A percentile compares a stretch with the other conserved stretches of the same genome.
phyloP scores from a whole-genome alignment of 2,329 filamentous ascomycete genomes.

The Talaromyces marneffei region DNA sequence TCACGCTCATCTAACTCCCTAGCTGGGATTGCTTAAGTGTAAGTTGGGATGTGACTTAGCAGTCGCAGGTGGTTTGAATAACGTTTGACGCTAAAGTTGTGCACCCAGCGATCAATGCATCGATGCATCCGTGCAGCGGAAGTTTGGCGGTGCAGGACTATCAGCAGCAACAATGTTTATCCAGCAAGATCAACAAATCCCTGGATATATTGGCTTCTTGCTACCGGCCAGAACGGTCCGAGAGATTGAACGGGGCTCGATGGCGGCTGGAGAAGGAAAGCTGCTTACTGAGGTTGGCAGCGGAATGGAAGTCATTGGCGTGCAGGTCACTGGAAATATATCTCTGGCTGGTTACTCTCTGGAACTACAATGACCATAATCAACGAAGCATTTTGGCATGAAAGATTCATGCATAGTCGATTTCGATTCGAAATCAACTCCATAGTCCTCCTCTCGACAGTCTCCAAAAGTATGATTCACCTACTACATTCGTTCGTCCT shows the following conservation, averaged over 20 bases:
- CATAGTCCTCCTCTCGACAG: not conserved
- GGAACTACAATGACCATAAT: too few species aligned
- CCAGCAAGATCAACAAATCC: not conserved
- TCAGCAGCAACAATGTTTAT: not conserved
- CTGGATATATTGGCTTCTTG: not conserved
- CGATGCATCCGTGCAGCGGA: not conserved
- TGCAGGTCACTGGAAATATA: not conserved
- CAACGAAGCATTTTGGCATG: too few species aligned
- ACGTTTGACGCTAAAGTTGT: not conserved
- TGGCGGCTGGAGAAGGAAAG: not conserved
- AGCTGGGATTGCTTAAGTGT: not conserved
- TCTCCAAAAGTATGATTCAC: too few species aligned
- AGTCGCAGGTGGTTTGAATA: not conserved
- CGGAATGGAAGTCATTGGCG: not conserved
- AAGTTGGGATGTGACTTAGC: not conserved
- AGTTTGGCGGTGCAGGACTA: not conserved
- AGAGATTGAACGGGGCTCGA: not conserved
- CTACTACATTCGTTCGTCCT: too few species aligned
- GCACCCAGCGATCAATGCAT: not conserved
- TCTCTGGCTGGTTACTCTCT: too few species aligned
- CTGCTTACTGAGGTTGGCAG: not conserved
- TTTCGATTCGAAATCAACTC: not conserved
- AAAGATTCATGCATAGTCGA: too few species aligned
- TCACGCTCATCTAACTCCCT: not conserved
- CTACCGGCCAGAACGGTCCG: not conserved